Base-by-base conservation (phyloP, 768 basidiomycete genomes). In the Steccherinum ochraceum region DNA sequence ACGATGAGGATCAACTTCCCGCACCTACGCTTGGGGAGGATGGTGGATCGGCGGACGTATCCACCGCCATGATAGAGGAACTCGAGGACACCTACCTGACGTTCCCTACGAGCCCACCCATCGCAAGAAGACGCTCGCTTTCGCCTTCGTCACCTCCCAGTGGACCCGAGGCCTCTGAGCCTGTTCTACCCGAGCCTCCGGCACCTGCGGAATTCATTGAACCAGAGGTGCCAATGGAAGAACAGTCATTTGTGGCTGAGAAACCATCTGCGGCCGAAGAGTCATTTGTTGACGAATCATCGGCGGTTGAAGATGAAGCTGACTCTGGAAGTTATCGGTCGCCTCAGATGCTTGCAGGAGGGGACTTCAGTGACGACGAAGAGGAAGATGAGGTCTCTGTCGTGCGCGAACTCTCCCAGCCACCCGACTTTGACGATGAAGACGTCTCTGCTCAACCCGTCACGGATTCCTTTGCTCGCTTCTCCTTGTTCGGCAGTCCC, bases 381-480 rank as follows among this genome's bases (percentile, higher is more conserved):
- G 47, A 52, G 27, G 61, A 59, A 40, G 58, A 52, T 25, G 48
- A 60, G 16, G 45, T 20, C 12, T 52, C 52, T 19, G 55, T 59
- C 45, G 50, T 56, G 12, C 56, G 58, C 18, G 55, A 54, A 50
- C 41, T 56, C 10, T 59, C 58, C 23, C 49, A 53, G 12, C 56
- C 51, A 16, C 55, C 53, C 3, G 52, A 56, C n/a, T 41, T 48
- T 20, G 51, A 52, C 35, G 56, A 55, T 21, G 25, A 39, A 25
- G 52, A 40, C 16, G 19, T 10, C 21, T 18, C 5, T 10, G 41
- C 41, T 23, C 7, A 35, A 16, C 30, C 7, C 7, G 7, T 35
- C 16, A 43, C 41, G 7, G 18, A 19, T 19, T 35, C 30, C 30
- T 43, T 43, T 18, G 7, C 41, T 19, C 7, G 18, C 10, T n/a